phyloP scores from a whole-genome alignment of 495 filamentous ascomycete species.

The Penicilliopsis zonata region DNA sequence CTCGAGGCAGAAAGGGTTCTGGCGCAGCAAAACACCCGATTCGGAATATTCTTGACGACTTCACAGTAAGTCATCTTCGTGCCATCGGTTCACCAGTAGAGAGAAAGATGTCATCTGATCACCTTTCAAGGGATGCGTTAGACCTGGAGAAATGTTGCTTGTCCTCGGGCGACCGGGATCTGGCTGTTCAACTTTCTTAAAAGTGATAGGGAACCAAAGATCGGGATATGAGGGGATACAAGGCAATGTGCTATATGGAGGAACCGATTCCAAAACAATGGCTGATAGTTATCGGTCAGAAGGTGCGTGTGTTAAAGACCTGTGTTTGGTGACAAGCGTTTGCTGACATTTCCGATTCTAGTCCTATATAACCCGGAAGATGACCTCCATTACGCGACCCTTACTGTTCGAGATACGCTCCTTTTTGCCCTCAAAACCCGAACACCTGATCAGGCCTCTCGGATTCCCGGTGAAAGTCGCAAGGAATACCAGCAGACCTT shows the following conservation, averaged over 20 bases:
- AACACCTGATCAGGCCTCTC: conserved; percentile 52
- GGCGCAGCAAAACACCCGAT: conserved; percentile 37
- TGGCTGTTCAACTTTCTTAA: conserved; percentile 63
- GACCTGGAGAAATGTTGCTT: conserved; percentile 41
- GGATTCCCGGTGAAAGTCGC: conserved; percentile 44
- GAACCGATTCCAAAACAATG: conserved; percentile 47
- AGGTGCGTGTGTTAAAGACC: conserved; percentile 20
- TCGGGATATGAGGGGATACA: conserved; percentile 48
- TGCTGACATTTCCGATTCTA: conserved; percentile 6
- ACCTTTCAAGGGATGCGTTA: conserved; percentile 27
- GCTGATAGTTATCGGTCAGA: conserved; percentile 53
- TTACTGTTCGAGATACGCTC: conserved; percentile 59
- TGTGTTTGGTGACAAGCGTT: no score
- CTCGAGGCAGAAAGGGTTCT: conserved; percentile 24
- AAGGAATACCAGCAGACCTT: conserved; percentile 54
- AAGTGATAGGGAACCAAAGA: conserved; percentile 54
- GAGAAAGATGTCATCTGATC: conserved; percentile 1
- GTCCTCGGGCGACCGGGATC: conserved; percentile 62
- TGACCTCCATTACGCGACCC: conserved; percentile 63
- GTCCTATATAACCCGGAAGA: conserved; percentile 60
- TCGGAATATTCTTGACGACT: conserved; percentile 52
- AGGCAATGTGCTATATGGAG: conserved; percentile 55
- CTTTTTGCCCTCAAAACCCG: conserved; percentile 58
- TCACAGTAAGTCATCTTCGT: conserved; percentile 24
- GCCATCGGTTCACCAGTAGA: no score